A percentile compares a stretch with the other conserved stretches of the same genome.
Evolutionary conservation across 257 asterid genomes (phyloP).

Genomic region (Ehretia macrophylla): DNA sequence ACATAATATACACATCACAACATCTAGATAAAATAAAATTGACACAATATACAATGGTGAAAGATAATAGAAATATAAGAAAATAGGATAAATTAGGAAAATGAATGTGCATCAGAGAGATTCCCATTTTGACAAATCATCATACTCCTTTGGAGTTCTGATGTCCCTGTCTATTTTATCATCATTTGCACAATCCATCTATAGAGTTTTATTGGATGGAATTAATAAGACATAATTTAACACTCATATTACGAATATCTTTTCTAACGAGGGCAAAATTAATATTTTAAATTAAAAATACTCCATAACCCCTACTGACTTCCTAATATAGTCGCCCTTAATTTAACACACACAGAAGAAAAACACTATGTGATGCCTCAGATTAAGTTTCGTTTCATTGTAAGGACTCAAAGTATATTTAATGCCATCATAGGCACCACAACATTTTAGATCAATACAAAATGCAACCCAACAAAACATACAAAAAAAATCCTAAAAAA

Average conservation of each 20-base stretch:
- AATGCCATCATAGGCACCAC: slow-evolving; percentile 52
- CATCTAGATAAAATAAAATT: no score
- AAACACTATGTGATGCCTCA: slow-evolving; percentile 29
- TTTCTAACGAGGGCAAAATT: not conserved
- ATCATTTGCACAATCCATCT: slow-evolving; percentile 28
- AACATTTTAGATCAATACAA: not conserved
- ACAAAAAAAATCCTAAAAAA: not conserved
- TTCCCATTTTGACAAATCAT: slow-evolving; percentile 69
- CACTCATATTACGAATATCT: no score
- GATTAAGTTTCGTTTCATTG: slow-evolving; percentile 34
- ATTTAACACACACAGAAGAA: not conserved
- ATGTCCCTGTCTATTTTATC: slow-evolving; percentile 88
- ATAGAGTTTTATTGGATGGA: no score
- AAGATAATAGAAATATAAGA: no score
- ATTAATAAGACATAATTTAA: no score
- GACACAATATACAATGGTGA: no score
- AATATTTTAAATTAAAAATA: not conserved
- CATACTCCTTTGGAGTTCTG: slow-evolving; percentile 37
- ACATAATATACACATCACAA: no score
- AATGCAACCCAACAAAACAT: not conserved
- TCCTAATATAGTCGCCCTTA: no score
- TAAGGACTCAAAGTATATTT: slow-evolving; percentile 56
- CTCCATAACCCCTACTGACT: no score
- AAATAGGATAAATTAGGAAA: not conserved
- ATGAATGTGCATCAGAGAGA: slow-evolving; percentile 59